Conservation (phyloP, 177 flowering plant species). For the Vitis hybrid region DNA sequence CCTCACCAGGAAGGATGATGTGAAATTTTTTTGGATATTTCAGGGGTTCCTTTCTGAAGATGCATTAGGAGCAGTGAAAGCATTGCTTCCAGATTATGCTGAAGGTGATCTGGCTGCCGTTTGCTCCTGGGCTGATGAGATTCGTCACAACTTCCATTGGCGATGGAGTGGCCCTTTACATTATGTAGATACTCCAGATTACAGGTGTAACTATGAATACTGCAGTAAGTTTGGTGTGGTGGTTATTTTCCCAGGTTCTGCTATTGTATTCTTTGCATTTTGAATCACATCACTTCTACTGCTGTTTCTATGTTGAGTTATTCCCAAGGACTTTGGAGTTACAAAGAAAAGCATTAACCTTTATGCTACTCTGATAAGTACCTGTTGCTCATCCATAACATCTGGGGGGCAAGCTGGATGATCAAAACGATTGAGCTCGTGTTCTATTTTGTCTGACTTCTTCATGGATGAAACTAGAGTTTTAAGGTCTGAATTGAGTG, state of each 20-base stretch:
- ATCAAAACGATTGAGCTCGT: not conserved
- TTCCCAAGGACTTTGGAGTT: not conserved
- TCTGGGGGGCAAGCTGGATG: not conserved
- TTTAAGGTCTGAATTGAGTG: not conserved
- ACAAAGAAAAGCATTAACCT: not conserved
- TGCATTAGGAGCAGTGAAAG: constrained; percentile 59
- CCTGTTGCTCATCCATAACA: not conserved
- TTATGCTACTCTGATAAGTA: not conserved
- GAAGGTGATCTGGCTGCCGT: constrained; percentile 82
- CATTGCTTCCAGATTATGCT: constrained; percentile 76
- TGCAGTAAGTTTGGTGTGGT: constrained; percentile 54
- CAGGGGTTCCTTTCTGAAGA: constrained; percentile 69
- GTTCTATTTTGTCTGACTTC: not conserved
- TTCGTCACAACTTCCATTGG: constrained; percentile 42
- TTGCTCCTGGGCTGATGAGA: constrained; percentile 92
- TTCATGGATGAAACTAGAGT: not conserved
- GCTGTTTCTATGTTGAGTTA: not conserved
- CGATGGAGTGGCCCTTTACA: constrained; percentile 87
- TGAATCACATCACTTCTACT: no score
- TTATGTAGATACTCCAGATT: constrained; percentile 89
- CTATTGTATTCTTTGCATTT: not conserved
- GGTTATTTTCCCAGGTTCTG: not conserved
- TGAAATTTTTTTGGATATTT: constrained; percentile 3
- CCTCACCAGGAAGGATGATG: not conserved
- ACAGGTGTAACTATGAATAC: constrained; percentile 79